These are phyloP conservation scores for Penicillium subrubescens DNA, from an alignment of 495 filamentous ascomycete species.

Conservation along the genomic window DNA sequence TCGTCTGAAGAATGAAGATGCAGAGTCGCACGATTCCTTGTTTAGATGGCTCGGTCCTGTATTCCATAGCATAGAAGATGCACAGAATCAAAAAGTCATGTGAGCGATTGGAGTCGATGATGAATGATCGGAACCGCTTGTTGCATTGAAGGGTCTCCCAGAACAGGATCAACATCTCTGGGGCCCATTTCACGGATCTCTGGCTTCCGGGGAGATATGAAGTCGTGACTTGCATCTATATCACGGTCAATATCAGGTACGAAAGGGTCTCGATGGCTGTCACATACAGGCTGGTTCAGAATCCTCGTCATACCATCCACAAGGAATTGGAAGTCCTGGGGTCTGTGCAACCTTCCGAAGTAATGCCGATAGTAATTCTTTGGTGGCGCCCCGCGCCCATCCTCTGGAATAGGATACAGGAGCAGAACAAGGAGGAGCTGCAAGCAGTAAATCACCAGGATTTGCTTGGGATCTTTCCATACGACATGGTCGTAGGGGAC, in stretches of 20 bases:
- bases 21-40: constrained; percentile 95
- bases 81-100: constrained; percentile 92
- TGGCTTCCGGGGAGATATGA: constrained; percentile 91
- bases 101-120: constrained; percentile 91
- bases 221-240: constrained; percentile 74
- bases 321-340: constrained; percentile 97
- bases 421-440: constrained; percentile 87
- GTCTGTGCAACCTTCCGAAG: constrained; percentile 85
- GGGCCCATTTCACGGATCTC: constrained; percentile 79
- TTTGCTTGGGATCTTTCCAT: constrained; percentile 90
- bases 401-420: constrained; percentile 88
- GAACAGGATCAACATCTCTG: constrained; percentile 96
- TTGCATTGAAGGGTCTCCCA: constrained; percentile 99
- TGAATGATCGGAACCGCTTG: constrained; percentile 94
- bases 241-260: constrained; percentile 1
- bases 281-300: constrained; percentile 77
- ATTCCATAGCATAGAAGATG: constrained; percentile 89
- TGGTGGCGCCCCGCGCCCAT: constrained; percentile 56
- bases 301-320: constrained; percentile 95
- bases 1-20: constrained; percentile 91
- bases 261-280: background rate
- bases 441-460: constrained; percentile 87
- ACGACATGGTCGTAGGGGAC: constrained; percentile 94
- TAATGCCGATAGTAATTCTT: constrained; percentile 96
- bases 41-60: constrained; percentile 81